Conservation (phyloP, 2,329 filamentous ascomycete genomes). For the Penicillium sp. region DNA sequence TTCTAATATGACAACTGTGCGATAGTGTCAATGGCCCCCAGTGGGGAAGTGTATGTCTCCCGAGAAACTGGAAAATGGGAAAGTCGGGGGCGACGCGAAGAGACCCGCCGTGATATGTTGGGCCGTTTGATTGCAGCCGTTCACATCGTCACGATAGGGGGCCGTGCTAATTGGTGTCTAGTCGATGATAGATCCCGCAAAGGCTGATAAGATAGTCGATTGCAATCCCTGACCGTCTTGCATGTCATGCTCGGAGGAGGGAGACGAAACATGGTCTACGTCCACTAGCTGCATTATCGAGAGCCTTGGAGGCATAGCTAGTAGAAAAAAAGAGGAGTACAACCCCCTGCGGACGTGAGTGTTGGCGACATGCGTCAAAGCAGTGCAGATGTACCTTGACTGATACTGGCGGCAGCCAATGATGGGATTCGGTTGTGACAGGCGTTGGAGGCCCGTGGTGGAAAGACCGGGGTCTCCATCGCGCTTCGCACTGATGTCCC, state of each 20-base stretch:
- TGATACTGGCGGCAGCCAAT: neutral
- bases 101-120: neutral
- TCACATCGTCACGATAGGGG: neutral
- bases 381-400: neutral
- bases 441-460: neutral
- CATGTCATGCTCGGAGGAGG: neutral
- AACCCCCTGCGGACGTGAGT: conserved; percentile 5
- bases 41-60: neutral
- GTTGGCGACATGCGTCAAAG: neutral
- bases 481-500: neutral
- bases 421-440: neutral
- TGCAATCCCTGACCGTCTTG: neutral
- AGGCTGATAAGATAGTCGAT: conserved; percentile 16
- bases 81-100: neutral
- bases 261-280: neutral
- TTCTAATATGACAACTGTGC: neutral
- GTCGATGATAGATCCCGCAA: conserved; percentile 5
- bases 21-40: neutral
- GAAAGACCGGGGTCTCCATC: neutral
- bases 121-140: conserved; percentile 1
- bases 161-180: conserved; percentile 11
- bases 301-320: neutral
- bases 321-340: neutral
- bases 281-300: neutral
- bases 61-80: neutral